A percentile compares a stretch with the other conserved stretches of the same genome.
Conservation (phyloP, 2,329 filamentous ascomycete genomes). For the Alternaria angustiovoidea region DNA sequence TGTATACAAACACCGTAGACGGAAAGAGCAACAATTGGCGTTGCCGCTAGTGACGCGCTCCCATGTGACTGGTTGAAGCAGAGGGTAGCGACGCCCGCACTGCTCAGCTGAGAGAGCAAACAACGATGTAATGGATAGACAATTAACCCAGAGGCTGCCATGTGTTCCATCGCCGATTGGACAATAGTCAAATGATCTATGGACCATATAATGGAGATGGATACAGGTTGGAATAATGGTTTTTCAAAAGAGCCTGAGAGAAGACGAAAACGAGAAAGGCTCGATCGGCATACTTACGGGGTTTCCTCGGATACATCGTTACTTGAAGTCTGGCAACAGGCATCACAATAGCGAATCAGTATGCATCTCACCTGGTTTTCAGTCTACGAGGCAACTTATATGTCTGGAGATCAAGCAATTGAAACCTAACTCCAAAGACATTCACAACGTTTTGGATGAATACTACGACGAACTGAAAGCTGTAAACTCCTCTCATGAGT, state of each 20-base stretch:
- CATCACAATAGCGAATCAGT: background rate
- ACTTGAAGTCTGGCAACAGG: background rate
- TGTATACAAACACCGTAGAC: background rate
- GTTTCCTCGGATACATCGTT: rapidly evolving
- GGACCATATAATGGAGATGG: background rate
- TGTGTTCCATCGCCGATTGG: background rate
- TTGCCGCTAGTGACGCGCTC: constrained; percentile 12
- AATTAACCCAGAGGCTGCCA: background rate
- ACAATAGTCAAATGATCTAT: background rate
- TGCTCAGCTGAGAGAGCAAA: background rate
- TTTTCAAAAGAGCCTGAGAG: background rate
- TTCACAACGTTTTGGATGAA: background rate
- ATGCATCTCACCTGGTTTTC: background rate
- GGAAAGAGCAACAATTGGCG: constrained; percentile 12
- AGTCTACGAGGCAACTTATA: background rate
- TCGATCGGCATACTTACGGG: too few relatives aligned
- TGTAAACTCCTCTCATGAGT: background rate
- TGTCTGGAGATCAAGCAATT: background rate
- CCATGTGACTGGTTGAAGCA: background rate
- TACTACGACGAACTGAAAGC: background rate
- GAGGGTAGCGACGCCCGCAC: background rate
- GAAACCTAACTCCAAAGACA: background rate
- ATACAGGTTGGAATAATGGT: background rate
- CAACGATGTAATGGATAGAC: background rate
- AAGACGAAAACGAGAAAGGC: background rate